phyloP scores from a whole-genome alignment of 2,329 filamentous ascomycete species.

The Fusarium sp. region DNA sequence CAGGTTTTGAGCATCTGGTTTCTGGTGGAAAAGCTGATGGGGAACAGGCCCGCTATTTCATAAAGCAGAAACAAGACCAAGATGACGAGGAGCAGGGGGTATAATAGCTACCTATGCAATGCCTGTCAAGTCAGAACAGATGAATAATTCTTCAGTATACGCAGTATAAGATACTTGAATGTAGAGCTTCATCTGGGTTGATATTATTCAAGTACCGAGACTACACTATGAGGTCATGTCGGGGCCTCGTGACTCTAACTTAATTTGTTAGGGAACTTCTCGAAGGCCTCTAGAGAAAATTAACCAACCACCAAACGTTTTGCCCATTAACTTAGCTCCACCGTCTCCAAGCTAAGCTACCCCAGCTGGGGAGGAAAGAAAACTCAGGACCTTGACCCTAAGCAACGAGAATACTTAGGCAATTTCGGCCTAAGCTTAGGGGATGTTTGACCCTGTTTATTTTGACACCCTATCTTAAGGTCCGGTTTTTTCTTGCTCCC shows the following conservation, averaged over 20 bases:
- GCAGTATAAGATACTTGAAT: too few relatives aligned
- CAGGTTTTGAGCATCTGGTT: neutral
- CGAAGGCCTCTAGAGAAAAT: constrained; percentile 13
- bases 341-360: constrained; percentile 14
- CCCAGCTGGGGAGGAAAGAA: neutral
- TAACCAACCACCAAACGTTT: constrained; percentile 21
- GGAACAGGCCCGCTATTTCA: constrained; percentile 26
- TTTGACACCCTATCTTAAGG: too few relatives aligned
- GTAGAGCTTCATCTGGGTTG: neutral
- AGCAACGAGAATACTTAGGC: too few relatives aligned
- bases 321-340: constrained; percentile 12
- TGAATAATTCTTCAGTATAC: neutral
- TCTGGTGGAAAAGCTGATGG: constrained; percentile 4
- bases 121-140: neutral
- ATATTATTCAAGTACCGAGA: constrained; percentile 14
- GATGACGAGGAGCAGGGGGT: constrained; percentile 5
- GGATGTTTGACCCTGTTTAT: too few relatives aligned
- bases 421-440: too few relatives aligned
- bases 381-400: neutral
- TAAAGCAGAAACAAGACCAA: constrained; percentile 35
- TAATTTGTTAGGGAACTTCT: constrained; percentile 12
- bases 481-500: too few relatives aligned
- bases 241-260: constrained; percentile 34
- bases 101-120: neutral
- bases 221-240: constrained; percentile 35